Evolutionary conservation across 1,284 basidiomycete species (phyloP), one percentile per base, ranked within the genome.

Genomic region (Moniliophthora roreri): DNA sequence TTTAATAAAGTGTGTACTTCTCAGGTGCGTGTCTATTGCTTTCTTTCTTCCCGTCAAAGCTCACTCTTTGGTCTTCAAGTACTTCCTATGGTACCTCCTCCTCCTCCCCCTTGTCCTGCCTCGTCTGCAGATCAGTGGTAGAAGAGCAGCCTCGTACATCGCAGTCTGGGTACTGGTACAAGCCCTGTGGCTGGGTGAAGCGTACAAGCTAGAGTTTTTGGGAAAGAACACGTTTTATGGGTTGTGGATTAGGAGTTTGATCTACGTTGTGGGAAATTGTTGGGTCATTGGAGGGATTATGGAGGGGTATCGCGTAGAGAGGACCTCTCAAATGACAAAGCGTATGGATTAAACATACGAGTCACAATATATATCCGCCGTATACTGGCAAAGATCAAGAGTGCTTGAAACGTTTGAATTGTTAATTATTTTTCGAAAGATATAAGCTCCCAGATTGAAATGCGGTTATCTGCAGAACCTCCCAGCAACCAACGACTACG

Each of bases 1-100:
- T 95, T 98, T 77, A 99, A 99, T 71, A 97, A 98, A 73, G 97
- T 99, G 40, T 97, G 94, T 79, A 99, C 97, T 0, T 96, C 93
- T 1, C 93, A 96, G 78, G 92, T 91, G 59, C 55, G 83, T 72
- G 35, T 23, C 7, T 32, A 37, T 40, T n/a, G 35, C 16, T 38
- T 50, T 36, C 15, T 48, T 34, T 18, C 5, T 18, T 21, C 10
- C 58, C 23, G 16, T 50, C n/a, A 42, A 26, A 36, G 49, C 41
- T 55, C 37, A 48, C 28, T 42, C 20, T 34, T 38, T 24, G 40
- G 45, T 38, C n/a, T n/a, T n/a, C n/a, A n/a, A 99, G 89, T 99
- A 99, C 73, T 99, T 98, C 71, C 79, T 98, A 46, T 99, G 97
- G 97, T 98, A 96, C 67, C 83, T 95, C 6, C 86, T 95, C 57